A percentile compares a stretch with the other conserved stretches of the same genome.
Conservation (phyloP, 306 rosid genomes). For the Ochetophila trinervis region DNA sequence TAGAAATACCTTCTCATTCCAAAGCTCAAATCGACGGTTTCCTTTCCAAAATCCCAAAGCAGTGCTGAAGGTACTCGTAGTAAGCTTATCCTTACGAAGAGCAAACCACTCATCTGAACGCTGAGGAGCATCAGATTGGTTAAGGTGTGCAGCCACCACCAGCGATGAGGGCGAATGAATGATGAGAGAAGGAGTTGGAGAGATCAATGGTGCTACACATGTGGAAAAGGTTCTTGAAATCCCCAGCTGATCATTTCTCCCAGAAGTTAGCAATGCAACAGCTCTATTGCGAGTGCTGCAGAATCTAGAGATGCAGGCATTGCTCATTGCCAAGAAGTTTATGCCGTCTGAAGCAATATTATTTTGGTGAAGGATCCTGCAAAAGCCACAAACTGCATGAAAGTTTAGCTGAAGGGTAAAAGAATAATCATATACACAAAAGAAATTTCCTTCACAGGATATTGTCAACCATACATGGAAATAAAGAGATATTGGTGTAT, state of each 20-base stretch:
- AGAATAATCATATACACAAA: neutral
- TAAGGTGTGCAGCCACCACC: slow-evolving; percentile 40
- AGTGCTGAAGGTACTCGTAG: slow-evolving; percentile 91
- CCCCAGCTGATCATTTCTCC: slow-evolving; percentile 24
- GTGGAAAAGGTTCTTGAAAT: slow-evolving; percentile 37
- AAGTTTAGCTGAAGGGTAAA: slow-evolving; percentile 11
- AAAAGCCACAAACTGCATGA: slow-evolving; percentile 35
- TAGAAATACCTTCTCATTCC: slow-evolving; percentile 79
- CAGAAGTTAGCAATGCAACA: slow-evolving; percentile 25
- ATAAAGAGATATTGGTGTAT: neutral
- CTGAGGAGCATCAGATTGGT: slow-evolving; percentile 56
- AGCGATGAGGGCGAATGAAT: slow-evolving; percentile 35
- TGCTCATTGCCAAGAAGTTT: slow-evolving; percentile 41
- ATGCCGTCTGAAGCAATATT: slow-evolving; percentile 28
- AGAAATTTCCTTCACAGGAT: neutral
- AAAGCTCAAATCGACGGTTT: slow-evolving; percentile 65
- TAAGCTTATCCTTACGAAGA: slow-evolving; percentile 82
- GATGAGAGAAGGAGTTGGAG: slow-evolving; percentile 27
- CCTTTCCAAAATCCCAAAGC: slow-evolving; percentile 96
- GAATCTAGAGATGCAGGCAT: slow-evolving; percentile 38
- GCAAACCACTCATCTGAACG: slow-evolving; percentile 97
- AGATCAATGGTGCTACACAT: slow-evolving; percentile 18
- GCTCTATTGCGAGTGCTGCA: slow-evolving; percentile 32
- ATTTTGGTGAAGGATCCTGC: slow-evolving; percentile 27
- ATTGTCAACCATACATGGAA: slow-evolving; percentile 8